Conservation (phyloP, 108 stramenopile genomes). For the Nitzschia sp. region DNA sequence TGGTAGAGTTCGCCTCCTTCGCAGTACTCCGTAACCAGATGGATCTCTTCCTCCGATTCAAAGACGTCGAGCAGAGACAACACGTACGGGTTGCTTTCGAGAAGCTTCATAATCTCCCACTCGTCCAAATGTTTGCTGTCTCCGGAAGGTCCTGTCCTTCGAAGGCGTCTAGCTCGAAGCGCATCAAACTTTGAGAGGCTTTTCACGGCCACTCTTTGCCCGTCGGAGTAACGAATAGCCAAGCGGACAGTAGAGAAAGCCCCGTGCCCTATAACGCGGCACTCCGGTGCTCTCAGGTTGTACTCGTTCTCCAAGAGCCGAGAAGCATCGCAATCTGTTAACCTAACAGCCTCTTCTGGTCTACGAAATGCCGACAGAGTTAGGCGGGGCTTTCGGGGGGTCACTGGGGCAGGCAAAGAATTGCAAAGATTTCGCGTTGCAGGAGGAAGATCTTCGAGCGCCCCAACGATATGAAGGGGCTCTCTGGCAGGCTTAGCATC, state of each 20-base stretch:
- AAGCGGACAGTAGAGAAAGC: constrained; percentile 74
- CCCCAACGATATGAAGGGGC: constrained; percentile 6
- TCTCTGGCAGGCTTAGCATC: not conserved
- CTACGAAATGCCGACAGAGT: constrained; percentile 78
- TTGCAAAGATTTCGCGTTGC: not conserved
- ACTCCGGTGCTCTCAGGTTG: constrained; percentile 61
- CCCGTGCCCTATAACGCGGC: constrained; percentile 81
- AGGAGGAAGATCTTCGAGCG: constrained; percentile 11
- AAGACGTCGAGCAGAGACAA: constrained; percentile 82
- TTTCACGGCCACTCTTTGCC: constrained; percentile 76
- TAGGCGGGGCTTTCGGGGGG: constrained; percentile 22
- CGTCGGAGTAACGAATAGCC: constrained; percentile 55
- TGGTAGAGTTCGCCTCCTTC: constrained; percentile 87
- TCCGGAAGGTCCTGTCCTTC: constrained; percentile 18
- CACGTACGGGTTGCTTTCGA: constrained; percentile 62
- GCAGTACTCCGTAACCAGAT: constrained; percentile 85
- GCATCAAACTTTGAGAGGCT: constrained; percentile 86
- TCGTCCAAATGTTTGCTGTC: constrained; percentile 61
- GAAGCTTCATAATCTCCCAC: constrained; percentile 71
- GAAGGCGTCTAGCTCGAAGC: constrained; percentile 62
- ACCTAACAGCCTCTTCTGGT: constrained; percentile 65
- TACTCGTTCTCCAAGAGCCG: constrained; percentile 64
- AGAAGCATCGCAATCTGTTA: constrained; percentile 63
- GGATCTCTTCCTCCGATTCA: constrained; percentile 84
- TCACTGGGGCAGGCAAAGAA: not conserved